These are phyloP conservation scores for Antrodiella citrinella DNA, from an alignment of 768 basidiomycete genomes.

Conservation along the genomic window DNA sequence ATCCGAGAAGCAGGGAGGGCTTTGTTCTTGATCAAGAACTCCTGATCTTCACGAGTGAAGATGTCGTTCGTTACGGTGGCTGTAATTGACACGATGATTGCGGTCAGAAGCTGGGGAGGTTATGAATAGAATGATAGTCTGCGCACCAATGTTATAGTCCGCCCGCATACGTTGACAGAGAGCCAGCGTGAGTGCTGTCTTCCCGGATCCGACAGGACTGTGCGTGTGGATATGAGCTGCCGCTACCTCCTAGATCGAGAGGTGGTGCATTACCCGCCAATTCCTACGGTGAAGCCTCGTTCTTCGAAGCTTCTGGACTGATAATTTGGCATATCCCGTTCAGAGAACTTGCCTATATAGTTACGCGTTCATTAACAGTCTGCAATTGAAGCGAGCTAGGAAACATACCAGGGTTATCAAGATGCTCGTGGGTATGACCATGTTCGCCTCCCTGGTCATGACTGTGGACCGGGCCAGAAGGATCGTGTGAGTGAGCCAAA, in stretches of 20 bases:
- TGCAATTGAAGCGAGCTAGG: no score
- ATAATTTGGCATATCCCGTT: constrained; percentile 90
- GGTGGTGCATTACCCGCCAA: constrained; percentile 64
- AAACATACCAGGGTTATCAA: constrained; percentile 81
- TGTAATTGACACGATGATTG: constrained; percentile 20
- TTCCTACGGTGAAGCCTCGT: constrained; percentile 95
- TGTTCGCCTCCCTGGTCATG: constrained; percentile 70
- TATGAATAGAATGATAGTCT: no score
- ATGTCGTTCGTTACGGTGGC: constrained; percentile 99
- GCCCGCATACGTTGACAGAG: constrained; percentile 76
- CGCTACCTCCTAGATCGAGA: background rate
- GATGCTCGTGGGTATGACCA: constrained; percentile 91
- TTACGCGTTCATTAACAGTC: no score
- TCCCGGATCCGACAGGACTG: constrained; percentile 96
- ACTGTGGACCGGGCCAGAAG: constrained; percentile 27
- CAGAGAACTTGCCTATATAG: constrained; percentile 74
- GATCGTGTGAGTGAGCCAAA: constrained; percentile 46
- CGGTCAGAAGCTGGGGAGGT: constrained; percentile 13
- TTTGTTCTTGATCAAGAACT: constrained; percentile 89
- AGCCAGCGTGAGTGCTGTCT: constrained; percentile 89
- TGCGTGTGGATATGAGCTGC: background rate
- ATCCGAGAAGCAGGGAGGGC: constrained; percentile 83
- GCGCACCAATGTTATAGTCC: constrained; percentile 92
- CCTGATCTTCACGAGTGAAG: constrained; percentile 96
- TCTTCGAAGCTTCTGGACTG: constrained; percentile 78